Evolutionary conservation across 139 green algal genomes (phyloP), one percentile per base, ranked within the genome.

Genomic region (Zygnema circumcarinatum): DNA sequence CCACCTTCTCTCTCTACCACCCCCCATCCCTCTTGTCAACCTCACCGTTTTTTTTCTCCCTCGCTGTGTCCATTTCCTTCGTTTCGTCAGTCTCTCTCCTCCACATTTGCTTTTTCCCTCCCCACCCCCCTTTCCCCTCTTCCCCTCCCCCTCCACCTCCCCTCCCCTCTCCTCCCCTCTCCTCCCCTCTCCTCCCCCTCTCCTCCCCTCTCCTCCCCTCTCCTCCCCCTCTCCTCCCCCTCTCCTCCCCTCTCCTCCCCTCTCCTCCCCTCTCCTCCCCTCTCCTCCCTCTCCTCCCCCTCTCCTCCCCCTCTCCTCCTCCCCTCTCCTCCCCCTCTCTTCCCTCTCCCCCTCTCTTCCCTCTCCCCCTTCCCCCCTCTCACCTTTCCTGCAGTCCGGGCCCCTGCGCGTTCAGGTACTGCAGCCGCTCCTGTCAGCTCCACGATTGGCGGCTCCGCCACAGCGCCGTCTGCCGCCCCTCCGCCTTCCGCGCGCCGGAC

Each of bases 361-460:
- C 47, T 16, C 16, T 16, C 16, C 47, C 47, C 7, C 16, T 62
- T 7, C 16, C 47, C 47, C 16, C 47, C 47, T 62, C 47, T 62
- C 47, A 25, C 47, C 47, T 62, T 16, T 62, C 47, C 47, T 16
- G 7, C 47, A 25, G 7, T 62, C 47, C 16, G 7, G 7, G 7
- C 16, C 47, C 47, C 47, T 62, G n/a, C n/a, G n/a, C 47, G 7
- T 62, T 79, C 36, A 83, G 40, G 25, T 88, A 88, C 82, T 90
- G 85, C 85, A 83, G 47, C 21, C 76, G 84, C 22, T 38, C 31
- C 16, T 89, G 84, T 67, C 84, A 89, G 76, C 38, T 54, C 36
- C 84, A 82, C 1, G 84, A 89, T 79, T 89, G 84, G 84, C 35
- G 52, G 33, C 35, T 74, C 38, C 29, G 39, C 1, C 84, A 89